Base-by-base conservation (phyloP, 192 early-diverging fungal species). In the Umbelopsis vinacea region DNA sequence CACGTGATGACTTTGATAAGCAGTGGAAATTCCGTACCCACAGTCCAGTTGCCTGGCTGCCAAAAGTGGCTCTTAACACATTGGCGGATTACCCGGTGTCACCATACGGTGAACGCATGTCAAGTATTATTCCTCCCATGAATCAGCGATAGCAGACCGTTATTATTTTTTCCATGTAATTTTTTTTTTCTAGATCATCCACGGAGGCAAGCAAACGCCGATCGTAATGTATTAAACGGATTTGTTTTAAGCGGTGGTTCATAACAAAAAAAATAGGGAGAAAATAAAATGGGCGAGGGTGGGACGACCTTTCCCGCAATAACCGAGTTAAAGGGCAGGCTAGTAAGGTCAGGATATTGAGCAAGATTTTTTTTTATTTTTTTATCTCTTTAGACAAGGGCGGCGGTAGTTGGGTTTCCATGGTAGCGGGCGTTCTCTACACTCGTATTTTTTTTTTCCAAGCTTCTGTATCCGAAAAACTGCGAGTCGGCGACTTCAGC, bases 81-180 rank as follows among this genome's bases (percentile, higher is more conserved):
- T 37, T 37, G 33, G 12, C 33, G 57, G 57, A 22, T 37, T 63
- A 37, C 11, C 29, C 33, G 33, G 57, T 63, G 57, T 63, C 57
- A 63, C 57, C 57, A 63, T 29, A 63, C 57, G 57, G 2, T 37
- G 57, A 33, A 63, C 57, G 57, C 57, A 63, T 63, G 57, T 29
- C 57, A 63, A 50, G 15, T 50, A 50, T 50, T 43, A 43, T 43
- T 7, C 40, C 40, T 43, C 40, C 40, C 40, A 4, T 43, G 40
- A 43, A 43, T 43, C 40, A 11, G 40, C 40, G 40, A 12, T 43
- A 43, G 40, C 38, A 11, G 11, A 7, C 6, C 0, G 11, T 6
- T 12, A 43, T 11, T 11, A 1, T 43, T 43, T 43, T 43, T 43
- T 43, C 6, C 6, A 43, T 43, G 40, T 12, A 12, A 1, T 43